phyloP scores from a whole-genome alignment of 139 green algal species.

The Chlorella sp. region DNA sequence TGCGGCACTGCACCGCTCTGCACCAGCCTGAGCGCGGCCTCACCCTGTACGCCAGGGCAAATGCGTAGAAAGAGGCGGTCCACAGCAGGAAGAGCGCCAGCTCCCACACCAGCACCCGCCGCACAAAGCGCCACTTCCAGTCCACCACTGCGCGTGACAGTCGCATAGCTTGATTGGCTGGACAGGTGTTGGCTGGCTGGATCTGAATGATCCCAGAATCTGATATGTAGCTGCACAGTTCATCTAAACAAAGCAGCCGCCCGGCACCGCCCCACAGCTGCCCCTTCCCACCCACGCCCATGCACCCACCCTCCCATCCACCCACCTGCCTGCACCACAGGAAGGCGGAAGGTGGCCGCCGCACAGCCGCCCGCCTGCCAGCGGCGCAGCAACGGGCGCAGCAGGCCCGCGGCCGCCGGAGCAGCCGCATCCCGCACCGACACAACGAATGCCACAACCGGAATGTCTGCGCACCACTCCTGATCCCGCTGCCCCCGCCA shows the following conservation, averaged over 20 bases:
- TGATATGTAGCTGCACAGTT: too few species aligned
- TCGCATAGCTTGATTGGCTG: too few species aligned
- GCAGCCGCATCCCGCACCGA: conserved; percentile 55
- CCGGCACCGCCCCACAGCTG: too few species aligned
- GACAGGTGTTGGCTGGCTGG: too few species aligned
- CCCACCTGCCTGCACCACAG: conserved; percentile 27
- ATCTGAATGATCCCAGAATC: too few species aligned
- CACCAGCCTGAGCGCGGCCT: not conserved
- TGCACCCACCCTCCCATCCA: too few species aligned
- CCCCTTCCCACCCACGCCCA: too few species aligned
- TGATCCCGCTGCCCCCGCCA: too few species aligned
- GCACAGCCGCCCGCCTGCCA: conserved; percentile 49
- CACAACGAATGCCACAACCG: conserved; percentile 60
- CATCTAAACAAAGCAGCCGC: too few species aligned
- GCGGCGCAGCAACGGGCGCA: conserved; percentile 60
- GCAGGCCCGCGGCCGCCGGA: conserved; percentile 55
- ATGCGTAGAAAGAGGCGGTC: conserved; percentile 57
- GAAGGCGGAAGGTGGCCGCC: conserved; percentile 36
- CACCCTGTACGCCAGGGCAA: conserved; percentile 33
- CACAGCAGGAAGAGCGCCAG: conserved; percentile 56
- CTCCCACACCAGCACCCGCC: conserved; percentile 45
- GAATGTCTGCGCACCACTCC: conserved; percentile 16
- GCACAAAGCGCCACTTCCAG: conserved; percentile 24
- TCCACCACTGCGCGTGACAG: not conserved
- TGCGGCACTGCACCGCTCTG: too few species aligned